phyloP scores from a whole-genome alignment of 2,329 filamentous ascomycete genomes.

The Colletotrichum sp. region DNA sequence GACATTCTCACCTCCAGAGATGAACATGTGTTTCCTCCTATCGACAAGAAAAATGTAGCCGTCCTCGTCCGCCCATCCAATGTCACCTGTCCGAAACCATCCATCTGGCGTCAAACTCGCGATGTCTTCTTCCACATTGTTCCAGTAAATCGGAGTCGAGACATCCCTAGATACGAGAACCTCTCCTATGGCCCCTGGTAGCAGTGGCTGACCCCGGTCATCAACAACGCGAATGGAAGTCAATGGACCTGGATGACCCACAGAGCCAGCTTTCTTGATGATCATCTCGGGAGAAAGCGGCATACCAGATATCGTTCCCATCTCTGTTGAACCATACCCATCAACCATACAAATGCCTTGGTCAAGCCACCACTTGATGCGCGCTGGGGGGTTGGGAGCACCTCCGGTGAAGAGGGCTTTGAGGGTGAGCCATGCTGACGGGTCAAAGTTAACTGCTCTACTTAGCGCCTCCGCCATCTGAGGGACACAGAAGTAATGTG shows the following conservation, averaged over 20 bases:
- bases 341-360: slow-evolving; percentile 8
- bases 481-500: slow-evolving; percentile 17
- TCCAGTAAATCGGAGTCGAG: slow-evolving; percentile 13
- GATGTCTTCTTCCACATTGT: not conserved
- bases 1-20: slow-evolving; percentile 16
- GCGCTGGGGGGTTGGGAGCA: slow-evolving; percentile 9
- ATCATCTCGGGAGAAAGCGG: not conserved
- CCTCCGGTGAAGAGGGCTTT: slow-evolving; percentile 14
- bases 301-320: slow-evolving; percentile 9
- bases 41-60: slow-evolving; percentile 8
- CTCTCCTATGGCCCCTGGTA: slow-evolving; percentile 1
- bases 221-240: slow-evolving; percentile 10
- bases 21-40: slow-evolving; percentile 16
- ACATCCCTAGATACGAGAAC: not conserved
- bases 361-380: slow-evolving; percentile 10
- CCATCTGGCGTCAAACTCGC: slow-evolving; percentile 9
- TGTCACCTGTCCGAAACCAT: slow-evolving; percentile 20
- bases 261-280: slow-evolving; percentile 5
- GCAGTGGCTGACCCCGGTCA: not conserved
- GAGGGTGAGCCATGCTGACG: not conserved
- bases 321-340: slow-evolving; percentile 14
- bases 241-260: slow-evolving; percentile 11
- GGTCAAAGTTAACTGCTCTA: not conserved
- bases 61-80: slow-evolving; percentile 9
- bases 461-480: slow-evolving; percentile 17